A percentile compares a stretch with the other conserved stretches of the same genome.
Conservation (phyloP, 2,329 filamentous ascomycete species). For the Bipolaris cookei region DNA sequence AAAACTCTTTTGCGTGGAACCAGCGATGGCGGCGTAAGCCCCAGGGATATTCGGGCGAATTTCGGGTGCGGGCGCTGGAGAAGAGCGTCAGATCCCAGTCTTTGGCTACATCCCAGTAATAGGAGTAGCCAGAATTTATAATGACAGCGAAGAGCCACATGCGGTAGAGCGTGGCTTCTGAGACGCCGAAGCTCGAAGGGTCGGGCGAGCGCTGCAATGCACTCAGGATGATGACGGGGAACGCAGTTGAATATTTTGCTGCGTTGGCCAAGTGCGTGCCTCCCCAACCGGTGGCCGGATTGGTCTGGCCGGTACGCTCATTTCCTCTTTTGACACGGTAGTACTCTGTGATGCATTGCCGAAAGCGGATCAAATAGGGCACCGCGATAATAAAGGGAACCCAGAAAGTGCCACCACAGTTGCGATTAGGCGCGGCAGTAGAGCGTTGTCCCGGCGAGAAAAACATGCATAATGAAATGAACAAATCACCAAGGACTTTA, state of each 20-base stretch:
- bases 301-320: slow-evolving; percentile 46
- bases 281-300: slow-evolving; percentile 68
- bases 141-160: slow-evolving; percentile 72
- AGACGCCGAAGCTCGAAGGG: slow-evolving; percentile 59
- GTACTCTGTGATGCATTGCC: slow-evolving; percentile 92
- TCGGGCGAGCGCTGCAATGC: slow-evolving; percentile 72
- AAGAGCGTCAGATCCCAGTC: slow-evolving; percentile 96
- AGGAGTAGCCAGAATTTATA: slow-evolving; percentile 90
- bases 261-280: slow-evolving; percentile 93
- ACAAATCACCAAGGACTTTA: slow-evolving; percentile 88
- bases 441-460: slow-evolving; percentile 72
- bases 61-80: slow-evolving; percentile 63
- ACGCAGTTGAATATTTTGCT: slow-evolving; percentile 90
- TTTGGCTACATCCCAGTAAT: slow-evolving; percentile 96
- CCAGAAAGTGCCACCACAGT: slow-evolving; percentile 77
- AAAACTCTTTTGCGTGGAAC: slow-evolving; percentile 74
- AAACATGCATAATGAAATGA: slow-evolving; percentile 91
- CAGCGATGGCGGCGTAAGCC: slow-evolving; percentile 77
- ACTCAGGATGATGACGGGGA: slow-evolving; percentile 85
- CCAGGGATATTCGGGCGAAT: slow-evolving; percentile 71
- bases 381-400: slow-evolving; percentile 85
- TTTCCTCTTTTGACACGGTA: slow-evolving; percentile 68
- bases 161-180: slow-evolving; percentile 62
- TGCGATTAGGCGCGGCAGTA: slow-evolving; percentile 79
- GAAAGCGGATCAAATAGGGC: slow-evolving; percentile 83